Conservation (phyloP, 345 rosid species). For the Pugionium dolabratum region DNA sequence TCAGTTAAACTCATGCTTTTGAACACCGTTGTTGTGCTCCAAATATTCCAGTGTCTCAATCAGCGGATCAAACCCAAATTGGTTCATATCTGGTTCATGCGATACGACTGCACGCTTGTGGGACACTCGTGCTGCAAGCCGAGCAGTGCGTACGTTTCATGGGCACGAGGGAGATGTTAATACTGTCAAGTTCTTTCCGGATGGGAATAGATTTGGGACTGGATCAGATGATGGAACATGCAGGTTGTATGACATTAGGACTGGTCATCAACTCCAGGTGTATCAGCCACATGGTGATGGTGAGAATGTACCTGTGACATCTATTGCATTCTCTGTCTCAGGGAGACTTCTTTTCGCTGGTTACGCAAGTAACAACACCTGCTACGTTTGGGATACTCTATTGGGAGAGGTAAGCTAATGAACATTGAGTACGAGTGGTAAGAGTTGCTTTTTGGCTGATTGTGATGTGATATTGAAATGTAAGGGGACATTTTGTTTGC, state of each 20-base stretch:
- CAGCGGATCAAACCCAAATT: constrained; percentile 64
- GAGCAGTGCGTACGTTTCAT: constrained; percentile 85
- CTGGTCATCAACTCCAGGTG: constrained; percentile 91
- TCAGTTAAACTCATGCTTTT: constrained; percentile 7
- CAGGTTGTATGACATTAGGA: constrained; percentile 87
- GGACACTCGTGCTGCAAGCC: constrained; percentile 98
- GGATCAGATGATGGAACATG: constrained; percentile 98
- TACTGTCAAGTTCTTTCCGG: constrained; percentile 91
- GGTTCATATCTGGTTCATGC: constrained; percentile 93
- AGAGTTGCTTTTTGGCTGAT: not conserved
- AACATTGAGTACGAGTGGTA: constrained; percentile 3
- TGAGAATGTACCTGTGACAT: constrained; percentile 64
- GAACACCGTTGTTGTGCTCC: not conserved
- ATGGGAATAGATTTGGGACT: constrained; percentile 92
- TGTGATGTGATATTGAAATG: constrained; percentile 4
- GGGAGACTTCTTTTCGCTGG: constrained; percentile 95
- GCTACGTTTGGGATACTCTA: constrained; percentile 93
- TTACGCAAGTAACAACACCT: constrained; percentile 66
- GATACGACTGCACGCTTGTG: constrained; percentile 86
- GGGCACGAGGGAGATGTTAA: constrained; percentile 95
- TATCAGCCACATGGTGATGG: constrained; percentile 58
- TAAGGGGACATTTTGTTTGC: constrained; percentile 24
- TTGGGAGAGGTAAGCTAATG: constrained; percentile 67
- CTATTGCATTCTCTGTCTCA: constrained; percentile 88
- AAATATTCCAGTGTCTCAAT: constrained; percentile 71